Conservation (phyloP, 192 early-diverging fungal genomes). For the Entophlyctis luteolus region DNA sequence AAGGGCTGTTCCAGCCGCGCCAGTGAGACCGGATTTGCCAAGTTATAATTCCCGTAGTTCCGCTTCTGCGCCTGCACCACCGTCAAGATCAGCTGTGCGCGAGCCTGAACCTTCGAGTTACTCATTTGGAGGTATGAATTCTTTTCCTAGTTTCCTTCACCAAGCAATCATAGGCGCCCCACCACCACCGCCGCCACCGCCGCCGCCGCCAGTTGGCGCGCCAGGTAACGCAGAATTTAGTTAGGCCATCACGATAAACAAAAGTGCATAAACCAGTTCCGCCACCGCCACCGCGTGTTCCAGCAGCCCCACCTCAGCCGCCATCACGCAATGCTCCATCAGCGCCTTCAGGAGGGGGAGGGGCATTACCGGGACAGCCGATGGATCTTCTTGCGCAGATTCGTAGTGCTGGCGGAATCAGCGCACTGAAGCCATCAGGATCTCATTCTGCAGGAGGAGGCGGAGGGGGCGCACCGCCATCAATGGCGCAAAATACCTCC, state of each 20-base stretch:
- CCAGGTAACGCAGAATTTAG: neutral
- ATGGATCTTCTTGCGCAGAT: slow-evolving; percentile 32
- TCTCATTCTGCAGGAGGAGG: neutral
- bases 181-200: slow-evolving; percentile 28
- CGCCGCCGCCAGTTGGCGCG: neutral
- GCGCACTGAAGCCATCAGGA: slow-evolving; percentile 19
- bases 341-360: neutral
- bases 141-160: neutral
- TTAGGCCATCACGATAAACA: too few relatives aligned
- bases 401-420: slow-evolving; percentile 27
- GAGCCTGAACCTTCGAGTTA: neutral
- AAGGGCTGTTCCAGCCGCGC: neutral
- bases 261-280: neutral
- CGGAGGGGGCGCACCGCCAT: slow-evolving; percentile 6
- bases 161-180: slow-evolving; percentile 7
- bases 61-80: neutral
- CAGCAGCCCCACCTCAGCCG: neutral
- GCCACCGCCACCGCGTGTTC: neutral
- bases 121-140: neutral
- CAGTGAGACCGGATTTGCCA: slow-evolving; percentile 7
- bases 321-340: neutral
- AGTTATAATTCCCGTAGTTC: slow-evolving; percentile 10
- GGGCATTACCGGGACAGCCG: neutral
- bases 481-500: neutral
- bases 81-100: slow-evolving; percentile 9